Base-by-base conservation (phyloP, 2,329 filamentous ascomycete species). In the Hypoxylon sp. region DNA sequence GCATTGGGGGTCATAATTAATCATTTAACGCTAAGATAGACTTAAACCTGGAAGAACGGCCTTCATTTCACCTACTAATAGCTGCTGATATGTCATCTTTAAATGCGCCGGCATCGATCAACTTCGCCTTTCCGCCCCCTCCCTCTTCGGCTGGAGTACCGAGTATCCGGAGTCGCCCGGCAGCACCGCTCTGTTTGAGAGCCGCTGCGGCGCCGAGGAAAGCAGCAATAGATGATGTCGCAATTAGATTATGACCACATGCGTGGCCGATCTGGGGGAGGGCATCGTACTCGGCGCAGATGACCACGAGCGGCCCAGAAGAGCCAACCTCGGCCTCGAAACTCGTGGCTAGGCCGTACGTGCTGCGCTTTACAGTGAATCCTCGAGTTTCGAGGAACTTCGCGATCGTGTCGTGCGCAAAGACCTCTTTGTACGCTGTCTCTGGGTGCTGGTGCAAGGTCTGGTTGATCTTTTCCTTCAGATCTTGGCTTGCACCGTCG, bases 271-370 rank as follows among this genome's bases (percentile, higher is more conserved):
- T 83, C 1, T 75, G 77, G 0, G 82, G 82, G 0, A 85, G 77
- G 0, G 83, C 84, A 65, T 86, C 84, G 64, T 85, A 85, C 72
- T 85, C 83, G 59, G 80, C 81, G 67, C 82, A 83, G 65, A 80
- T 80, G 24, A 80, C 75, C 29, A 84, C 73, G 0, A 82, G 78
- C 0, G 80, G 78, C 3, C 82, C 82, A 4, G 81, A 82, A 0
- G 75, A 72, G 29, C 85, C 84, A 51, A 77, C 76, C 13, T 81
- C 77, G 10, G 81, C 83, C 52, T 83, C 82, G 68, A 89, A 88
- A 1, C 85, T 80, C 0, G 87, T 89, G 7, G 81, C 77, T 0
- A 88, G 70, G 2, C 83, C 86, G 70, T 86, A 86, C 0, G 85
- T 83, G 57, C 85, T 81, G 0, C 81, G 81, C 3, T 78, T 84